Evolutionary conservation across 192 early-diverging fungal species (phyloP).

Genomic region (Linnemannia exigua): DNA sequence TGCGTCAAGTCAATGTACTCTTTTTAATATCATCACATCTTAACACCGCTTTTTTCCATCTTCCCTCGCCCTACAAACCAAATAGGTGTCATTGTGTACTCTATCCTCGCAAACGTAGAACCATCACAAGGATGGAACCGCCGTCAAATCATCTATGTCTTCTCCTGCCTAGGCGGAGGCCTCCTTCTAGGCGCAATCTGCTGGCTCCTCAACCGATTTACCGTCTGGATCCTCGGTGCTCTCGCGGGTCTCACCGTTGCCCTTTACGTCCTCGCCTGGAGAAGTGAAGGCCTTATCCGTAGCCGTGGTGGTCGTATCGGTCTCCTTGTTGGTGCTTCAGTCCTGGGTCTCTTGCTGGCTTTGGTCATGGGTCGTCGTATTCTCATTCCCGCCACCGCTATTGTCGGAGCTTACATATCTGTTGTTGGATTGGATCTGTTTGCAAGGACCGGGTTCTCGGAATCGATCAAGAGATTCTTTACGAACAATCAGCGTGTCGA

Average conservation of each 20-base stretch:
- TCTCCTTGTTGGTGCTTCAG: conserved; percentile 33
- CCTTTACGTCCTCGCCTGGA: conserved; percentile 47
- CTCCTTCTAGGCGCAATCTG: conserved; percentile 20
- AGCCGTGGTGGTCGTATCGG: conserved; percentile 37
- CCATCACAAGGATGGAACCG: conserved; percentile 24
- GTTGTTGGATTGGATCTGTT: conserved; percentile 42
- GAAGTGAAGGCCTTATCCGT: conserved; percentile 26
- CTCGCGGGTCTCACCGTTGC: conserved; percentile 14
- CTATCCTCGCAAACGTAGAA: conserved; percentile 31
- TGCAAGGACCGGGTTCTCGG: conserved; percentile 37
- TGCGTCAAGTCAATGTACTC: not conserved
- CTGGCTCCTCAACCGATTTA: conserved; percentile 24
- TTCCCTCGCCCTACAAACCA: not conserved
- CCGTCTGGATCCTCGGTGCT: conserved; percentile 28
- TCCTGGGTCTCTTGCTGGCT: conserved; percentile 12
- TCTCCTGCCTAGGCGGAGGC: conserved; percentile 32
- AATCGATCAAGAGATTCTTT: conserved; percentile 33
- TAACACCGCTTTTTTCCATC: conserved; percentile 11
- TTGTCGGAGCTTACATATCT: conserved; percentile 35
- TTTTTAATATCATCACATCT: not conserved
- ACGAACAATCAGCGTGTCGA: conserved; percentile 10
- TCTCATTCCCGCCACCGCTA: conserved; percentile 41
- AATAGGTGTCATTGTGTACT: conserved; percentile 39
- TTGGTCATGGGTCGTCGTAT: conserved; percentile 36
- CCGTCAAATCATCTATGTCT: conserved; percentile 49